Percentiles rank a stretch among this genome's conserved stretches.
phyloP scores from a whole-genome alignment of 1,284 basidiomycete genomes.

The Cystobasidium pallidum region DNA sequence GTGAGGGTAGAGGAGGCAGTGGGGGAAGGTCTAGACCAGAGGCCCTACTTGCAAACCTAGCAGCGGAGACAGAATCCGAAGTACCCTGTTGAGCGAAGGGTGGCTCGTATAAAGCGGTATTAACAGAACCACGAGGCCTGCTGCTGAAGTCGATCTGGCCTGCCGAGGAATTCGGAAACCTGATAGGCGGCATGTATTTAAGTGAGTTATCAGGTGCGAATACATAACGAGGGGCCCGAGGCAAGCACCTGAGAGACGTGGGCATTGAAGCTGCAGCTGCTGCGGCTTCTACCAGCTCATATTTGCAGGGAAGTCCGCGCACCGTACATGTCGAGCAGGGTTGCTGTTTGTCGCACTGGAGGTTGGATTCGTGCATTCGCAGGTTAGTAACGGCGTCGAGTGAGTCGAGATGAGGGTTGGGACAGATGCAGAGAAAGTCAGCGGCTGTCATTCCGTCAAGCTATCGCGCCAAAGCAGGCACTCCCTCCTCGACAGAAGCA shows the following conservation, averaged over 20 bases:
- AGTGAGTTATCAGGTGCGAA: constrained; percentile 27
- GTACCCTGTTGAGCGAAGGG: constrained; percentile 5
- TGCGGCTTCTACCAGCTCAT: constrained; percentile 24
- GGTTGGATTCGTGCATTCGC: too few relatives aligned
- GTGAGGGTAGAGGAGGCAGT: background rate
- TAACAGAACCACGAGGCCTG: constrained; percentile 55
- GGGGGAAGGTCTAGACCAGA: constrained; percentile 1
- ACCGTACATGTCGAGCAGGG: constrained; percentile 21
- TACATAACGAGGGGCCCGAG: constrained; percentile 28
- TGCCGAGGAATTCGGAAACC: constrained; percentile 1
- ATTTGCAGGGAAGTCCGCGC: constrained; percentile 4
- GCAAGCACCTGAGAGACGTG: constrained; percentile 33
- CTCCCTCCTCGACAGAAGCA: too few relatives aligned
- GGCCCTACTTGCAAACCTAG: background rate
- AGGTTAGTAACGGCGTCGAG: background rate
- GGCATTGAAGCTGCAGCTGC: constrained; percentile 21
- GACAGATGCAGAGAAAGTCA: background rate
- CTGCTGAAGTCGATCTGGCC: constrained; percentile 62
- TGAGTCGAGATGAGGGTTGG: background rate
- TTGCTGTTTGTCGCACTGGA: constrained; percentile 33
- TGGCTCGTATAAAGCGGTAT: constrained; percentile 9
- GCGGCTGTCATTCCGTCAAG: background rate
- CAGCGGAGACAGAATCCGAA: constrained; percentile 21
- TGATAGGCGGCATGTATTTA: constrained; percentile 9
- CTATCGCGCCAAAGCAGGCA: too few relatives aligned